These are phyloP conservation scores for Xanthoconium purpureum DNA, from an alignment of 768 basidiomycete species.

Conservation along the genomic window DNA sequence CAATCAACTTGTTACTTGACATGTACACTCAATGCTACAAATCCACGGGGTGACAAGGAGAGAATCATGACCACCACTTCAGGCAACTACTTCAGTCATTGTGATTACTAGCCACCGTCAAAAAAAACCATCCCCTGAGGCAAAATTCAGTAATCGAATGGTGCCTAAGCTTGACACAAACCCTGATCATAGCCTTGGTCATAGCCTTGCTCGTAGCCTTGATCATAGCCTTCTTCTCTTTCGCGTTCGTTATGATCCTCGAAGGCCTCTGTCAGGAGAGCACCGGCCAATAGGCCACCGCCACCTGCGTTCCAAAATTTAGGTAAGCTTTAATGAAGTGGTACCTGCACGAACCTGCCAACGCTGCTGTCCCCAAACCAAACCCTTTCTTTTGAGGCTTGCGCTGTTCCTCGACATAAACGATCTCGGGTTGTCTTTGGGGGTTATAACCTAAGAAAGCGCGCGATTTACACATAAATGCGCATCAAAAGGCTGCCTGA, in stretches of 20 bases:
- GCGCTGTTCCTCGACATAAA: slow-evolving; percentile 38
- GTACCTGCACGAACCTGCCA: slow-evolving; percentile 39
- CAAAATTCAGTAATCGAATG: slow-evolving; percentile 7
- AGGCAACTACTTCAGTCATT: not conserved
- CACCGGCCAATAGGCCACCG: slow-evolving; percentile 65
- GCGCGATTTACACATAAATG: slow-evolving; percentile 1
- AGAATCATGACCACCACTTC: not conserved
- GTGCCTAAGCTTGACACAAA: slow-evolving; percentile 11
- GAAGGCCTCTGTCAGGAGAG: slow-evolving; percentile 49
- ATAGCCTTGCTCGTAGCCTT: slow-evolving; percentile 12
- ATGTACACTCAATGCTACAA: slow-evolving; percentile 15
- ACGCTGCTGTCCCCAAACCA: slow-evolving; percentile 47
- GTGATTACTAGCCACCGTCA: slow-evolving; percentile 6
- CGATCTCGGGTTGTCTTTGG: slow-evolving; percentile 22
- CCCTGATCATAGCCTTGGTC: slow-evolving; percentile 4
- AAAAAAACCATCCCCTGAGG: slow-evolving; percentile 18
- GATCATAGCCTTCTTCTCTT: slow-evolving; percentile 32
- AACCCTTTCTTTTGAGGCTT: slow-evolving; percentile 45
- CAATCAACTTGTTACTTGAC: not conserved
- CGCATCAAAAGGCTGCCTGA: not conserved
- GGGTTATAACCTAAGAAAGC: slow-evolving; percentile 31
- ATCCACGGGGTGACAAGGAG: slow-evolving; percentile 7
- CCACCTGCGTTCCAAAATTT: slow-evolving; percentile 39
- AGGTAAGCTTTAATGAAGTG: slow-evolving; percentile 1
- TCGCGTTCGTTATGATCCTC: slow-evolving; percentile 40